Conservation (phyloP, 106 monocot species). For the Acanthochlamys bracteata region DNA sequence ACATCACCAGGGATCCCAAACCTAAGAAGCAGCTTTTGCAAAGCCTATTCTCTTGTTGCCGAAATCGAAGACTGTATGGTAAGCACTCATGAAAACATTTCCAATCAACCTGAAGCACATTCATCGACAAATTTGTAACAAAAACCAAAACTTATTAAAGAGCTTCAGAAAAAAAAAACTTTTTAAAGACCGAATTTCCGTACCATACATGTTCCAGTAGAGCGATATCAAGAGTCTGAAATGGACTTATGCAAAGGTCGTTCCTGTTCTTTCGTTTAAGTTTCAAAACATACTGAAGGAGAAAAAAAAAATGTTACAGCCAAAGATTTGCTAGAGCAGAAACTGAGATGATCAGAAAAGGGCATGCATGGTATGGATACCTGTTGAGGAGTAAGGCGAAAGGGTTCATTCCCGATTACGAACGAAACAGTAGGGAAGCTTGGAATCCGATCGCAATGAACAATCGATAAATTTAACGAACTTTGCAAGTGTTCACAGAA, state of each 20-base stretch:
- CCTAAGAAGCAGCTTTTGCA: constrained; percentile 38
- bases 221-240: constrained; percentile 31
- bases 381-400: constrained; percentile 66
- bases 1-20: too few species aligned
- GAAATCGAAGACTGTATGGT: constrained; percentile 63
- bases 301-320: not conserved
- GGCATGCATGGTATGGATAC: too few species aligned
- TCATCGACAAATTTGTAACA: not conserved
- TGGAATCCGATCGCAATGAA: constrained; percentile 42
- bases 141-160: not conserved
- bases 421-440: constrained; percentile 64
- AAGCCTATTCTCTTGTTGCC: constrained; percentile 47
- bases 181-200: not conserved
- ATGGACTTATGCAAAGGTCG: constrained; percentile 30
- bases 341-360: not conserved
- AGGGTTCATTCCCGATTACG: constrained; percentile 51
- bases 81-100: constrained; percentile 71
- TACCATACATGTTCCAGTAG: constrained; percentile 44
- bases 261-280: constrained; percentile 10
- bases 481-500: constrained; percentile 71
- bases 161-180: too few species aligned
- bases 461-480: constrained; percentile 58
- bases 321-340: not conserved
- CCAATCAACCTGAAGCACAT: constrained; percentile 54
- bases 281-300: constrained; percentile 32